These are phyloP conservation scores for Inga oerstediana DNA, from an alignment of 306 rosid genomes.

Conservation along the genomic window DNA sequence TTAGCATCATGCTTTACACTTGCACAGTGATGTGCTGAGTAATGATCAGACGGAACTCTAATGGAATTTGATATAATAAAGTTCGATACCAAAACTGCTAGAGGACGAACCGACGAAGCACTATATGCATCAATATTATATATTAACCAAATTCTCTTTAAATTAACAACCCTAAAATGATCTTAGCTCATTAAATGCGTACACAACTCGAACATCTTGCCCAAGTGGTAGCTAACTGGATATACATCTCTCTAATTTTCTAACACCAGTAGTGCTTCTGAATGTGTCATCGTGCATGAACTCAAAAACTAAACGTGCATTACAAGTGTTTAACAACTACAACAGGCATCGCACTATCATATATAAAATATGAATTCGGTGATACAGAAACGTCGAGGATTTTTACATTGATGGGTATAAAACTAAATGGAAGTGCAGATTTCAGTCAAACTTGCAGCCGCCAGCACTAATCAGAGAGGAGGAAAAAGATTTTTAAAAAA, in stretches of 20 bases:
- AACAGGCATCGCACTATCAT: slow-evolving; percentile 15
- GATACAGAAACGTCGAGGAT: background rate
- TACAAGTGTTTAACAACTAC: slow-evolving; percentile 10
- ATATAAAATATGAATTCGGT: background rate
- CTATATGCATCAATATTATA: slow-evolving; percentile 13
- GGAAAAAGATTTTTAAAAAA: background rate
- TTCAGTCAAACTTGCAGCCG: slow-evolving; percentile 32
- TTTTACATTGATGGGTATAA: background rate
- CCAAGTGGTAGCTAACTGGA: slow-evolving; percentile 20
- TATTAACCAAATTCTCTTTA: slow-evolving; percentile 25
- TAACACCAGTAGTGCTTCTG: slow-evolving; percentile 7
- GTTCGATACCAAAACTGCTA: slow-evolving; percentile 12
- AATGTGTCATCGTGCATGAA: slow-evolving; percentile 34
- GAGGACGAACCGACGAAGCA: slow-evolving; percentile 19
- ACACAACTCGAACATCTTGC: slow-evolving; percentile 17
- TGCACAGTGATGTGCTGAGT: slow-evolving; percentile 1
- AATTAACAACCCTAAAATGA: slow-evolving; percentile 7
- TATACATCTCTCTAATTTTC: slow-evolving; percentile 19
- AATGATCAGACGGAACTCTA: slow-evolving; percentile 11
- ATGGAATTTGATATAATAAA: slow-evolving; percentile 30
- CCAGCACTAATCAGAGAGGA: slow-evolving; percentile 30
- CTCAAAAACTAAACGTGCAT: slow-evolving; percentile 13
- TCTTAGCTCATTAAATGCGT: slow-evolving; percentile 13
- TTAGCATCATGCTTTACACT: slow-evolving; percentile 28
- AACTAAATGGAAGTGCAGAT: background rate